Base-by-base conservation (phyloP, 2,329 filamentous ascomycete genomes). In the Cryphonectria naterciae region DNA sequence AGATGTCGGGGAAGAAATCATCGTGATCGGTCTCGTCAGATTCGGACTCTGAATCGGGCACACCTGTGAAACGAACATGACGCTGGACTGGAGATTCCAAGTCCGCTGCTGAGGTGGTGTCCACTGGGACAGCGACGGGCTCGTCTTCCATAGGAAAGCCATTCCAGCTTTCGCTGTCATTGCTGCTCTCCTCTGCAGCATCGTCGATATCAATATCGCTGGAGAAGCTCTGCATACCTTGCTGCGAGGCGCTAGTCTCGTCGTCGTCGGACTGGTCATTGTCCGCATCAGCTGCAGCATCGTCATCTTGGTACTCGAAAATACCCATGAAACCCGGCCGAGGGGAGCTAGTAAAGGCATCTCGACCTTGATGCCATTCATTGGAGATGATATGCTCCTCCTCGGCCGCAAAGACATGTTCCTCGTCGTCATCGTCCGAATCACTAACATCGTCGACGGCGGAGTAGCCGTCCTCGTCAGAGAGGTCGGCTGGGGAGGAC, bases 381-480 rank as follows among this genome's bases (percentile, higher is more conserved):
- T 85, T 81, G 69, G 81, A 80, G 70, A 93, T 84, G 73, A 95
- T 93, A 75, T 91, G 88, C 79, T 90, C 86, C 83, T 94, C 93
- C 87, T 96, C 93, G 84, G 89, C 87, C 85, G 90, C 88, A 77
- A 92, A 88, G 69, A 95, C 89, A 85, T 93, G 89, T 74, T 92
- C 89, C 80, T 95, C 91, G 79, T 95, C 93, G 74, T 93, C 91
- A 73, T 95, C 88, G 68, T 88, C 93, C 15, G 89, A 91, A 76
- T 95, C 93, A 75, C 88, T 93, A 72, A 97, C 91, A 66, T 94
- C 89, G 78, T 95, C 92, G 72, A 97, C 91, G 52, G 86, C 92
- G 1, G 90, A 92, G 79, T 94, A 94, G 69, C 89, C 91, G 68
- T 87, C 89, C 66, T 94, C 92, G 72, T 91, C 89, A 73, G 88